Evolutionary conservation across 1,139 yeast genomes (phyloP).

Genomic region (Ashbya aceris): DNA sequence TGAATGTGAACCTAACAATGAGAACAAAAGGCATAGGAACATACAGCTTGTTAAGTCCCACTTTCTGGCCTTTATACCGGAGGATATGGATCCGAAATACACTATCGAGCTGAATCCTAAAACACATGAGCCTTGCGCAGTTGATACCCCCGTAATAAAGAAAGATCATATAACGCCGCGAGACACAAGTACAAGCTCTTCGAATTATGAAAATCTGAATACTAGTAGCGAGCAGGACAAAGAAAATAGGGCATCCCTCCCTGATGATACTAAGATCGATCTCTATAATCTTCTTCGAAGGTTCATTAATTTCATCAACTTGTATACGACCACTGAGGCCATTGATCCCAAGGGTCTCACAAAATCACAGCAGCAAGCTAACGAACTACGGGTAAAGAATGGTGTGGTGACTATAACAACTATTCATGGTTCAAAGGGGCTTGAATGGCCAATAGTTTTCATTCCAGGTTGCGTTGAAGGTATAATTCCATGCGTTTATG

Average conservation of each 20-base stretch:
- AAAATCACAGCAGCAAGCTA: constrained; percentile 13
- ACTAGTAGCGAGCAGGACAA: neutral
- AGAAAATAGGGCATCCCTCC: neutral
- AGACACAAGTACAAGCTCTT: neutral
- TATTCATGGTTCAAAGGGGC: constrained; percentile 85
- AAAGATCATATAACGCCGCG: neutral
- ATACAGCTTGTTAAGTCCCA: constrained; percentile 38
- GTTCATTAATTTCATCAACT: constrained; percentile 52
- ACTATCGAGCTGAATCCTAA: constrained; percentile 17
- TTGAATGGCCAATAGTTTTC: constrained; percentile 92
- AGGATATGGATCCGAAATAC: constrained; percentile 1
- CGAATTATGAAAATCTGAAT: constrained; percentile 17
- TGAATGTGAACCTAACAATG: constrained; percentile 14
- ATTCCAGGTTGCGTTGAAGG: constrained; percentile 63
- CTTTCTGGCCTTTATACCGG: constrained; percentile 24
- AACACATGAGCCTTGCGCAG: constrained; percentile 6
- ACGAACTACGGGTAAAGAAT: constrained; percentile 11
- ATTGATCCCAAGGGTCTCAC: constrained; percentile 12
- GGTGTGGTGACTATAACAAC: constrained; percentile 49
- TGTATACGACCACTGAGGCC: constrained; percentile 35
- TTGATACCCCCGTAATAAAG: constrained; percentile 3
- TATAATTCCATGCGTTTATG: constrained; percentile 44
- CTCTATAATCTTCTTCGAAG: constrained; percentile 34
- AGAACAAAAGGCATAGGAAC: constrained; percentile 31
- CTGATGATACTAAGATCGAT: constrained; percentile 9